phyloP scores from a whole-genome alignment of 768 basidiomycete species.

The Tulasnella sp. region DNA sequence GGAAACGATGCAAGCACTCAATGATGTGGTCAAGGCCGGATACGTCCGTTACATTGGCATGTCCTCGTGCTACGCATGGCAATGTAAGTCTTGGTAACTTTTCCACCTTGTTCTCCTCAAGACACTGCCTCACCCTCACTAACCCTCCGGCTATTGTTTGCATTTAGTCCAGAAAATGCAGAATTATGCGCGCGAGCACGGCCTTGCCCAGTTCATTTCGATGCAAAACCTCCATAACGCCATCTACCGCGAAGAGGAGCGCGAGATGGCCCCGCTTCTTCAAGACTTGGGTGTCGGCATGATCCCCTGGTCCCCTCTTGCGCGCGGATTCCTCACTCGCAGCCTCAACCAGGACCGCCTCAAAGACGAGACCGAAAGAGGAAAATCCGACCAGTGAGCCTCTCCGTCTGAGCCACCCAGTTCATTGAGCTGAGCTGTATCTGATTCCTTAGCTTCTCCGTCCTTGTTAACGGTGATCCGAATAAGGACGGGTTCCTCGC shows the following conservation, averaged over 20 bases:
- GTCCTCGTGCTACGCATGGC: constrained; percentile 42
- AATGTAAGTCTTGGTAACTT: constrained; percentile 21
- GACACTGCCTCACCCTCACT: not conserved
- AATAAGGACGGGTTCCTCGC: not conserved
- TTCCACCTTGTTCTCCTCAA: not conserved
- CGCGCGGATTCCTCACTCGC: constrained; percentile 21
- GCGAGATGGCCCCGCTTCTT: constrained; percentile 22
- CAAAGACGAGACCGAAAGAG: constrained; percentile 11
- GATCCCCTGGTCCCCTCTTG: constrained; percentile 27
- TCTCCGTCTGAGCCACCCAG: too few species aligned
- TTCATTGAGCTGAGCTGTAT: not conserved
- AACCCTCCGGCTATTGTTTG: not conserved
- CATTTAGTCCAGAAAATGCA: constrained; percentile 25
- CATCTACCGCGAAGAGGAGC: constrained; percentile 27
- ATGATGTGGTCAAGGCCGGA: constrained; percentile 51
- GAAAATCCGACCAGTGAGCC: constrained; percentile 5
- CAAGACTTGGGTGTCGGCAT: constrained; percentile 25
- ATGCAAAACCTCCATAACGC: constrained; percentile 28
- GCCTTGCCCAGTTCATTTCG: constrained; percentile 17
- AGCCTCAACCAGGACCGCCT: too few species aligned
- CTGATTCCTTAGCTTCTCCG: not conserved
- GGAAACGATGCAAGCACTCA: constrained; percentile 51
- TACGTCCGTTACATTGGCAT: constrained; percentile 49
- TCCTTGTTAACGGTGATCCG: constrained; percentile 28
- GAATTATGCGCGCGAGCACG: constrained; percentile 18